phyloP scores from a whole-genome alignment of 805 yeast species.

The Torulaspora maleeae region DNA sequence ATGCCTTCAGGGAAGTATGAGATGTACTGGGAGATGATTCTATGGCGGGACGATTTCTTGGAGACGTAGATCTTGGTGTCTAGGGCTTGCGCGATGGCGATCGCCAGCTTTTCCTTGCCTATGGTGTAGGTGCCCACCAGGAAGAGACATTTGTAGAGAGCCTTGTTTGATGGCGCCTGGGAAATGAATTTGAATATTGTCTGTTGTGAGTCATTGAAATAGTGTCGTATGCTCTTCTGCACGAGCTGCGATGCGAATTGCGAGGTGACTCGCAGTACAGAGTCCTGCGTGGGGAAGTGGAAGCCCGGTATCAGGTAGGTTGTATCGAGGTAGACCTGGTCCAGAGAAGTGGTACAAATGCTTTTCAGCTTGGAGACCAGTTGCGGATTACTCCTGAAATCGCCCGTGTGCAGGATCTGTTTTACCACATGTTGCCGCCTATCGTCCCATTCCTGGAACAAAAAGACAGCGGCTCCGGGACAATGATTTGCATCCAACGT shows the following conservation, averaged over 20 bases:
- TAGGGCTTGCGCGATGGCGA: conserved; percentile 51
- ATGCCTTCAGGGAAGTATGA: conserved; percentile 43
- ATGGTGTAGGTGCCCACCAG: conserved; percentile 85
- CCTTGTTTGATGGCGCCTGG: background rate
- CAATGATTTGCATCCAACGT: conserved; percentile 89
- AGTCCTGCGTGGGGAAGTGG: conserved; percentile 71
- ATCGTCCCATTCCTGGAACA: conserved; percentile 47
- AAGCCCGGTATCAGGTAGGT: conserved; percentile 77
- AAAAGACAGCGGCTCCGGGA: conserved; percentile 86
- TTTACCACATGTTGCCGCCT: conserved; percentile 6
- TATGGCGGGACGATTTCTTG: conserved; percentile 39
- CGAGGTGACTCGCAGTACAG: conserved; percentile 59
- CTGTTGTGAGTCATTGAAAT: conserved; percentile 23
- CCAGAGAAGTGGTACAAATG: conserved; percentile 36
- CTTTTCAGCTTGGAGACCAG: conserved; percentile 43
- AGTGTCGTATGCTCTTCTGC: conserved; percentile 24
- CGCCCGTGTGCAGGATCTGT: conserved; percentile 77
- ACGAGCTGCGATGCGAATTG: conserved; percentile 44
- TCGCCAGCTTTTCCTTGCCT: conserved; percentile 86
- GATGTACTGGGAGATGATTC: conserved; percentile 45
- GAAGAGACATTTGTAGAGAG: conserved; percentile 19
- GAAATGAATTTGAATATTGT: conserved; percentile 40
- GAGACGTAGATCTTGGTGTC: conserved; percentile 48
- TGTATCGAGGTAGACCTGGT: conserved; percentile 78
- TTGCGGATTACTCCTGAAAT: conserved; percentile 64